Evolutionary conservation across 2,329 filamentous ascomycete species (phyloP), one percentile per base, ranked within the genome.

Genomic region (Exophiala sideris): DNA sequence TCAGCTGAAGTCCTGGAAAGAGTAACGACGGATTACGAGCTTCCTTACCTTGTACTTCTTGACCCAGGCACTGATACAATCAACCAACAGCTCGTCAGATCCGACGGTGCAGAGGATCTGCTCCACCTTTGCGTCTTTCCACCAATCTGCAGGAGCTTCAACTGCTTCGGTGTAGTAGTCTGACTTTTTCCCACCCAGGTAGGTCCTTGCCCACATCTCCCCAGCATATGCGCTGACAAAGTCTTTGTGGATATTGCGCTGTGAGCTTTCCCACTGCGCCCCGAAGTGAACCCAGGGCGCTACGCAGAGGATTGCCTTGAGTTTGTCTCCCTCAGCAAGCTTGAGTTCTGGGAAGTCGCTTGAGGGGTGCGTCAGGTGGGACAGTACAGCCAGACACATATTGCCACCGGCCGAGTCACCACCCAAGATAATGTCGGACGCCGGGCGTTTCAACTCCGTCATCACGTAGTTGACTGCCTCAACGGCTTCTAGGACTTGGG

Each of bases 251-350:
- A 32, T 24, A 36, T 59, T 59, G 16, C 42, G 46, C 9, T 44
- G 32, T 11, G 50, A 51, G 34, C 56, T 60, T 1, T 51, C 52
- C 42, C 53, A 61, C 12, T 58, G 46, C 1, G 70, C 71, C n/a
- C 72, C 69, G 56, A 85, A 78, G 1, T 74, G 74, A 1, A 75
- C 71, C 83, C 83, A 86, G 0, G 83, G 83, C 0, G 76, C 78
- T 51, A 86, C 76, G 5, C 84, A 70, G 6, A 84, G 63, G 0
- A 76, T 73, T 3, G 74, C 80, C 2, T 73, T 73, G 12, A 85
- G 50, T 40, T 54, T 57, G 5, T 61, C 56, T 0, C 69, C 49
- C 10, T 62, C 52, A 3, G 83, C 73, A 12, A 62, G 16, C 9
- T 50, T 51, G 49, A 62, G 41, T 21, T 54, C 39, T 11, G 60